phyloP scores from a whole-genome alignment of 2,329 filamentous ascomycete species.

The Fusarium goolgardi region DNA sequence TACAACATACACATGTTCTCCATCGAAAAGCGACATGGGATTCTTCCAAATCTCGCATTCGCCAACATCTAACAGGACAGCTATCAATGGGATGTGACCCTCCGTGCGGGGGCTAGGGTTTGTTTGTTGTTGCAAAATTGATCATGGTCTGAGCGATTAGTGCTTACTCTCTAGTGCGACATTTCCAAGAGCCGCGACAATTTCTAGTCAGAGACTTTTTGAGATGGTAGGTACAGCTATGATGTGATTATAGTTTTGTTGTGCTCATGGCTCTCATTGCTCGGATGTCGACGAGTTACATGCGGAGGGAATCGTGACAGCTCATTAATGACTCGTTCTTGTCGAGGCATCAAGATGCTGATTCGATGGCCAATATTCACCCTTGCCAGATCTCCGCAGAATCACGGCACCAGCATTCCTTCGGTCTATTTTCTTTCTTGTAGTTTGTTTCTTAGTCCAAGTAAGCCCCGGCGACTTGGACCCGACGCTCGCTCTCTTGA shows the following conservation, averaged over 20 bases:
- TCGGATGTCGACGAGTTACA: constrained; percentile 18
- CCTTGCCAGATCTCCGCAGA: constrained; percentile 23
- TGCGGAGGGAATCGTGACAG: constrained; percentile 20
- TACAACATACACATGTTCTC: too few species aligned
- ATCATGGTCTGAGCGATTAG: constrained; percentile 7
- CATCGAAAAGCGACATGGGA: constrained; percentile 10
- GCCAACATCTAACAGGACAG: constrained; percentile 9
- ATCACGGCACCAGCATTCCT: constrained; percentile 5
- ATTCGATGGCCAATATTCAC: neutral
- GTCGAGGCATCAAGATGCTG: neutral
- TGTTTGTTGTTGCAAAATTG: too few species aligned
- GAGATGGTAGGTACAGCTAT: neutral
- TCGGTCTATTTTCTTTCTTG: neutral
- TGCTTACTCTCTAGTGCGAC: constrained; percentile 26
- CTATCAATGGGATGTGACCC: constrained; percentile 21
- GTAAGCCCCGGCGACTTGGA: constrained; percentile 25
- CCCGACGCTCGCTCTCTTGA: constrained; percentile 2
- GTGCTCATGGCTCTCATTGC: constrained; percentile 9
- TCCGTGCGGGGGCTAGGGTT: neutral
- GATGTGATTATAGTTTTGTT: constrained; percentile 1
- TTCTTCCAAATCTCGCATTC: constrained; percentile 27
- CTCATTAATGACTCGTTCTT: constrained; percentile 12
- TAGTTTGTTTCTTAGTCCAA: constrained; percentile 6
- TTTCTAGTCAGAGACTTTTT: neutral
- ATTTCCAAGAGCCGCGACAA: constrained; percentile 22